A percentile compares a stretch with the other conserved stretches of the same genome.
These are phyloP conservation scores for Pseudogymnoascus sp. DNA, from an alignment of 2,329 filamentous ascomycete genomes.

Conservation along the genomic window DNA sequence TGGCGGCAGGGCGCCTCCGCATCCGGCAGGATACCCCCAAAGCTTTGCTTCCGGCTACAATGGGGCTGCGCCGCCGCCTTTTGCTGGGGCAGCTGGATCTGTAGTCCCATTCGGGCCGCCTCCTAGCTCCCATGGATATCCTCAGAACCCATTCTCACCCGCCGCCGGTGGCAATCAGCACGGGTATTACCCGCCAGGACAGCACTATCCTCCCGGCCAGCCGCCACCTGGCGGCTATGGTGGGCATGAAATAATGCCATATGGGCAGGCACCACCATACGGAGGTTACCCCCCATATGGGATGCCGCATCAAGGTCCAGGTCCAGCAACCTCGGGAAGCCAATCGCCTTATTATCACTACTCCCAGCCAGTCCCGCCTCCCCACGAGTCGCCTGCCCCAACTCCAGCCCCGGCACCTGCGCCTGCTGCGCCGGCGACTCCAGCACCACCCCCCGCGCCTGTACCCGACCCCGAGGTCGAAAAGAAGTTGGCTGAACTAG, in stretches of 20 bases:
- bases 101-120: conserved; percentile 25
- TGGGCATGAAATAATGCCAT: conserved; percentile 16
- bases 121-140: conserved; percentile 21
- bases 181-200: conserved; percentile 21
- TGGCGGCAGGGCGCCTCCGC: conserved; percentile 20
- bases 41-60: conserved; percentile 22
- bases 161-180: conserved; percentile 12
- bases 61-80: conserved; percentile 23
- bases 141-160: conserved; percentile 26
- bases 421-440: conserved; percentile 10
- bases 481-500: conserved; percentile 4
- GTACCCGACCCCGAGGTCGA: conserved; percentile 10
- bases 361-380: conserved; percentile 2
- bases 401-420: conserved; percentile 2
- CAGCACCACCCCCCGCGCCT: background rate
- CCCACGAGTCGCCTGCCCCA: conserved; percentile 15
- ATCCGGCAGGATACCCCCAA: conserved; percentile 23
- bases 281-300: conserved; percentile 13
- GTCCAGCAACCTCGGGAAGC: conserved; percentile 22
- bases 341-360: conserved; percentile 13
- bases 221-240: conserved; percentile 16
- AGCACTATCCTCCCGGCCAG: conserved; percentile 21
- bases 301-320: conserved; percentile 9
- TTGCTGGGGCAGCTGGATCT: conserved; percentile 22
- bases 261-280: conserved; percentile 5